Base-by-base conservation (phyloP, 257 asterid genomes). In the Capsicum pubescens region DNA sequence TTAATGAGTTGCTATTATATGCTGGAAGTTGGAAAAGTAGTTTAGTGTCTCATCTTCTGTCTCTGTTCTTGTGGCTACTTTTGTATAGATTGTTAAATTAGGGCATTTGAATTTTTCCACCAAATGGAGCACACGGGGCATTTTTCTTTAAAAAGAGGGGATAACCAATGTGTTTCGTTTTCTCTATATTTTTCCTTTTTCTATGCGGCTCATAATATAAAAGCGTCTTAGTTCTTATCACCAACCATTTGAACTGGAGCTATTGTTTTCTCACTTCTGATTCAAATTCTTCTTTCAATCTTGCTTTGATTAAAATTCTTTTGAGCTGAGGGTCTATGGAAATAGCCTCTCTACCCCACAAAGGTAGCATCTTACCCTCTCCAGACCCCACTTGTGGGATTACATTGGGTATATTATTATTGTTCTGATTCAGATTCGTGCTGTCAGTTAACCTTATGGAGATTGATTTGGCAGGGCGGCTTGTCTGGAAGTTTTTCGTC, bases 351-450 rank as follows among this genome's bases (percentile, higher is more conserved):
- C 42, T 39, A 39, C 42, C 42, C 42, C 42, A 39, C 2, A 39
- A 39, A 39, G 42, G 42, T 39, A 39, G 42, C 42, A 39, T 39
- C 42, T 39, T 39, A 39, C 42, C 42, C 2, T 39, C 5, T 39
- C 42, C 5, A 39, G 42, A 39, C 42, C 42, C 42, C 42, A 39
- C 42, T 39, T 39, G 42, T 39, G 42, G 5, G 42, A 39, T 39
- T 39, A 1, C 42, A 39, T 39, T 39, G 42, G 5, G 42, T 39
- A 39, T 39, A 39, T 39, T 39, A 4, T 39, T 39, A 39, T 39
- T 39, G 42, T 71, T 71, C 39, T 71, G 58, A 46, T 72, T 72
- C 59, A 72, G 35, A 48, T 72, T 72, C 39, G n/a, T 72, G 39
- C 80, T 48, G 56, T 72, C 58, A 46, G 3, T 19, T 48, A 72